phyloP scores from a whole-genome alignment of 768 basidiomycete species.

The Sutorius australiensis region DNA sequence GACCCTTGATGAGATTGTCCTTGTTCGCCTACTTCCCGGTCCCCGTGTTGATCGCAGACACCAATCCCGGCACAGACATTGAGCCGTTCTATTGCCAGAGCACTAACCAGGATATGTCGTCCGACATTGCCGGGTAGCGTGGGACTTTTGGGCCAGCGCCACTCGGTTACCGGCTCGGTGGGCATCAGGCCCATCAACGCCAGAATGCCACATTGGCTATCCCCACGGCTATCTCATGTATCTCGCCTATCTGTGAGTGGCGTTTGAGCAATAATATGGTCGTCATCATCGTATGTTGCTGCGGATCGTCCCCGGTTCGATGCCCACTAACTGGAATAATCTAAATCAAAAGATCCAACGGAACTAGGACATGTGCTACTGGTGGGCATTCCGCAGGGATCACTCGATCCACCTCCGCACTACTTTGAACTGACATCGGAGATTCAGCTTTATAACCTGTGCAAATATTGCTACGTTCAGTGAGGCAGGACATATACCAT shows the following conservation, averaged over 20 bases:
- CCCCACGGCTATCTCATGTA: not conserved
- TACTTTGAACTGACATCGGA: not conserved
- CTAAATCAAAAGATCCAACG: not conserved
- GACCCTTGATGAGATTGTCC: not conserved
- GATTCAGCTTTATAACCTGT: not conserved
- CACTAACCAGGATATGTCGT: too few relatives aligned
- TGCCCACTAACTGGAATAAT: not conserved
- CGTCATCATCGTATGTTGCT: not conserved
- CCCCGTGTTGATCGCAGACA: slow-evolving; percentile 2
- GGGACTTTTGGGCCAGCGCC: too few relatives aligned
- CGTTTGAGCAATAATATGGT: not conserved
- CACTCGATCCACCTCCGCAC: not conserved
- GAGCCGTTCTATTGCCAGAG: too few relatives aligned
- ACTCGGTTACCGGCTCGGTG: not conserved
- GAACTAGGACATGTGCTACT: not conserved
- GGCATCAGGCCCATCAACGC: too few relatives aligned
- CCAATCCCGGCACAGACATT: not conserved
- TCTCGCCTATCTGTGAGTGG: not conserved
- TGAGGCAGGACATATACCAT: too few relatives aligned
- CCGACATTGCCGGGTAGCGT: not conserved
- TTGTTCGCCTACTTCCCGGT: not conserved
- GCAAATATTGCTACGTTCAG: too few relatives aligned
- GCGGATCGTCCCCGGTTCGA: not conserved
- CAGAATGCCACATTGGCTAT: not conserved
- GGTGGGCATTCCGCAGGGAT: too few relatives aligned